phyloP scores from a whole-genome alignment of 2,329 filamentous ascomycete genomes.

The Colletotrichum spaethianum region DNA sequence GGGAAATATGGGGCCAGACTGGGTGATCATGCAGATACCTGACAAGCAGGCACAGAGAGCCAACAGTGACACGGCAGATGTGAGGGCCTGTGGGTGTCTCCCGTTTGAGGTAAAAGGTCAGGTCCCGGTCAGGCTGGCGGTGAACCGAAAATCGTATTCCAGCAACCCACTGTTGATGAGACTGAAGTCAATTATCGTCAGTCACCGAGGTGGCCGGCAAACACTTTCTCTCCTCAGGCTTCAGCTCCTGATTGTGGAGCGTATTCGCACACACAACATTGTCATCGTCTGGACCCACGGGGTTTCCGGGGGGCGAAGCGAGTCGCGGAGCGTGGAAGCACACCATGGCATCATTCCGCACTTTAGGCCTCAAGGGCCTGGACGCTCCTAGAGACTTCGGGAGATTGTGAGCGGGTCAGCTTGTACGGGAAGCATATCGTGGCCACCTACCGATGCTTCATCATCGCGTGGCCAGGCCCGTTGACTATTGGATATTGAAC shows the following conservation, averaged over 20 bases:
- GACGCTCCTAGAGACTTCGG: constrained; percentile 17
- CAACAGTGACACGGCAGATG: constrained; percentile 22
- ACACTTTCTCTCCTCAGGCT: background rate
- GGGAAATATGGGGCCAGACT: constrained; percentile 6
- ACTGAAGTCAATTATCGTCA: background rate
- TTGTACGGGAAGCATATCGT: constrained; percentile 27
- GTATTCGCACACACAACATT: background rate
- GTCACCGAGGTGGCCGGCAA: constrained; percentile 5
- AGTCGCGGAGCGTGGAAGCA: constrained; percentile 30
- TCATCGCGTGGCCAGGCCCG: constrained; percentile 19
- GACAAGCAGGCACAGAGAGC: constrained; percentile 32
- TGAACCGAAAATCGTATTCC: constrained; percentile 4
- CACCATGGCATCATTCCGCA: constrained; percentile 27
- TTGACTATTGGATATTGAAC: background rate
- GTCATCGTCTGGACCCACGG: constrained; percentile 24
- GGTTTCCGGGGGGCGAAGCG: constrained; percentile 14
- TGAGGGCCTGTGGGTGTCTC: constrained; percentile 12
- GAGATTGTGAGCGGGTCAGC: constrained; percentile 38
- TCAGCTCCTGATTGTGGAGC: background rate
- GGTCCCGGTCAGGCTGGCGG: constrained; percentile 35
- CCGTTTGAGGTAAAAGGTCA: constrained; percentile 40
- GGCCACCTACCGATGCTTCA: constrained; percentile 6
- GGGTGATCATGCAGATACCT: constrained; percentile 40
- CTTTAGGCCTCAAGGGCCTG: constrained; percentile 21
- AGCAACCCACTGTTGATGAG: background rate